Conservation (phyloP, 805 yeast genomes). For the Saccharomycopsis sp. region DNA sequence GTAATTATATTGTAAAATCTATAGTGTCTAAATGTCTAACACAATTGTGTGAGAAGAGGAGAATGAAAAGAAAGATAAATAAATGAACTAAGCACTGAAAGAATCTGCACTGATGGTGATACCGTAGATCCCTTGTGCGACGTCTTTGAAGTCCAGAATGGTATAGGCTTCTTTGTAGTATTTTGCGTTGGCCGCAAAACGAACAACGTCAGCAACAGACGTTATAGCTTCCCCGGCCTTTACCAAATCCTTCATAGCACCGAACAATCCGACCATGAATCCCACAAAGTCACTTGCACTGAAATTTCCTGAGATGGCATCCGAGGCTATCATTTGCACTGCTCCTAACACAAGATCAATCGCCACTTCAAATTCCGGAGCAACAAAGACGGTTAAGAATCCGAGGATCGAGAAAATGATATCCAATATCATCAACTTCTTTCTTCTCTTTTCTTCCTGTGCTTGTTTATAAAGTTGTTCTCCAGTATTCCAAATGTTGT, state of each 20-base stretch:
- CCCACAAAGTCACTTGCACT: not conserved
- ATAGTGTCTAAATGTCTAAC: not conserved
- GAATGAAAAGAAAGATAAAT: no score
- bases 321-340: constrained; percentile 2
- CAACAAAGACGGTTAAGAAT: constrained; percentile 10
- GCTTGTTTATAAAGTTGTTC: not conserved
- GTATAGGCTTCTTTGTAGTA: not conserved
- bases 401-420: constrained; percentile 14
- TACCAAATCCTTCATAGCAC: constrained; percentile 2
- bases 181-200: not conserved
- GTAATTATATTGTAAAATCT: no score
- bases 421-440: constrained; percentile 11
- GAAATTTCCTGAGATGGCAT: constrained; percentile 6
- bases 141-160: not conserved
- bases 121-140: not conserved
- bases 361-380: constrained; percentile 6
- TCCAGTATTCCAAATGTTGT: constrained; percentile 14
- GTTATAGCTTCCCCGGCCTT: not conserved
- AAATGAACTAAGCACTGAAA: not conserved
- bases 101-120: not conserved
- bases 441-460: constrained; percentile 7
- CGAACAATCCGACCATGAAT: constrained; percentile 5
- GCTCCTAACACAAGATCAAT: constrained; percentile 4
- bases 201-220: not conserved
- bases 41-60: not conserved